Percentiles rank a stretch among this genome's conserved stretches.
These are phyloP conservation scores for Fusarium agapanthi DNA, from an alignment of 2,329 filamentous ascomycete species.

Conservation along the genomic window DNA sequence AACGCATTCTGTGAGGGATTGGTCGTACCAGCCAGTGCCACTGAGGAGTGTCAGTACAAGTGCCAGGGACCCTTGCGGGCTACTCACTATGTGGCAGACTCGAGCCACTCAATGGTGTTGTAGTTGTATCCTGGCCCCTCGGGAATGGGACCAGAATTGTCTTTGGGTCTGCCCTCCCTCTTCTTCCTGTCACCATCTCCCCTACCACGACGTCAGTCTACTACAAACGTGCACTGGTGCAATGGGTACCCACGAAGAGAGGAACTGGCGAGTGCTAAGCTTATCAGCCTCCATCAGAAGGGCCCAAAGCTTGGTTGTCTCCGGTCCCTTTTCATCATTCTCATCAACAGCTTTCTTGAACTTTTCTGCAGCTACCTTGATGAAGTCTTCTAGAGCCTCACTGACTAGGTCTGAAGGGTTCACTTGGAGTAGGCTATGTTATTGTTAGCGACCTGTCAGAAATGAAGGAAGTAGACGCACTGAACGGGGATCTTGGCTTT, in stretches of 20 bases:
- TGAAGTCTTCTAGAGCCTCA: not conserved
- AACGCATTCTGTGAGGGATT: constrained; percentile 26
- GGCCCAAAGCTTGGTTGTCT: not conserved
- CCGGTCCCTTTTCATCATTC: not conserved
- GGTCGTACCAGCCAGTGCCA: constrained; percentile 37
- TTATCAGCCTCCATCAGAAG: constrained; percentile 25
- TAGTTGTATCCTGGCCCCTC: constrained; percentile 11
- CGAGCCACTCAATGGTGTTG: constrained; percentile 38
- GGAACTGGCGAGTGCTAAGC: constrained; percentile 32
- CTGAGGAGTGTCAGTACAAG: not conserved
- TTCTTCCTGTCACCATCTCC: not conserved
- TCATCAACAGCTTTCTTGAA: not conserved
- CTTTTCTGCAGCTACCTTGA: not conserved
- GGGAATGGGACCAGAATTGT: not conserved
- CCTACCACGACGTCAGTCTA: not conserved
- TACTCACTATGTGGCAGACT: constrained; percentile 31
- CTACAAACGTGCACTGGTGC: not conserved
- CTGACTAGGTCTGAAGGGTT: constrained; percentile 1
- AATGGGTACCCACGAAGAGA: constrained; percentile 21
- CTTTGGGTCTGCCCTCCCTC: not conserved
- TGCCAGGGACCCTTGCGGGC: rapidly evolving
- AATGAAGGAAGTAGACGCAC: not conserved
- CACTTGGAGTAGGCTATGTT: not conserved
- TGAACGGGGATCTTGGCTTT: not conserved
- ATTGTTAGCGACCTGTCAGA: not conserved